Conservation (phyloP, 257 asterid species). For the Parsonsia alboflavescens region DNA sequence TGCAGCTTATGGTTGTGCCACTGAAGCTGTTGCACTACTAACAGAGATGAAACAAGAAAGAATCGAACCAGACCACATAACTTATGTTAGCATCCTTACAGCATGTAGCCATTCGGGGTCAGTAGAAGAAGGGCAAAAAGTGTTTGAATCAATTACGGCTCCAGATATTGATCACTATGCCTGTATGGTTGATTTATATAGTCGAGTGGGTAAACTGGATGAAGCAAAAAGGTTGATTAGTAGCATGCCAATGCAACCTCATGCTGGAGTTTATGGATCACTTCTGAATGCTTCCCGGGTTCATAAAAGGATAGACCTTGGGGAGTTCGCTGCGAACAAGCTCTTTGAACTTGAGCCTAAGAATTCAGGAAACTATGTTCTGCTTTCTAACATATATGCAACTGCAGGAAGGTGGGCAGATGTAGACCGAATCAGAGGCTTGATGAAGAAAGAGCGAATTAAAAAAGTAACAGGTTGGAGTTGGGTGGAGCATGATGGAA, state of each 20-base stretch:
- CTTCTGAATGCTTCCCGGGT: conserved; percentile 55
- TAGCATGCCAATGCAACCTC: conserved; percentile 49
- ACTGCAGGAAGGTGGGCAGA: conserved; percentile 56
- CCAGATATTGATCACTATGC: conserved; percentile 67
- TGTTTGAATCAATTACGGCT: conserved; percentile 45
- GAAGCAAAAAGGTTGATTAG: conserved; percentile 54
- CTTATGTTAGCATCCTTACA: conserved; percentile 51
- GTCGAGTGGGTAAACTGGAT: conserved; percentile 60
- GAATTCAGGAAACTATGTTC: conserved; percentile 46
- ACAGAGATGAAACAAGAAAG: conserved; percentile 45
- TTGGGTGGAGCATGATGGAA: conserved; percentile 50
- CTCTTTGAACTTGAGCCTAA: conserved; percentile 64
- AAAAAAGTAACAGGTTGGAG: conserved; percentile 54
- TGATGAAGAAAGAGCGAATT: conserved; percentile 45
- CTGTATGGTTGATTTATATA: conserved; percentile 69
- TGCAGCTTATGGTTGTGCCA: conserved; percentile 60
- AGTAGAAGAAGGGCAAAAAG: conserved; percentile 42
- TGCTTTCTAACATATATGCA: conserved; percentile 58
- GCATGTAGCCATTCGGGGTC: conserved; percentile 78
- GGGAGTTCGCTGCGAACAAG: conserved; percentile 56
- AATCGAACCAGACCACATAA: conserved; percentile 49
- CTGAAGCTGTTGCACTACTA: conserved; percentile 45
- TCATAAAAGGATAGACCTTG: conserved; percentile 53
- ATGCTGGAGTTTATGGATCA: conserved; percentile 55
- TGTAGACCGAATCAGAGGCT: conserved; percentile 44